These are phyloP conservation scores for Naganishia sp. DNA, from an alignment of 1,284 basidiomycete species.

Conservation along the genomic window DNA sequence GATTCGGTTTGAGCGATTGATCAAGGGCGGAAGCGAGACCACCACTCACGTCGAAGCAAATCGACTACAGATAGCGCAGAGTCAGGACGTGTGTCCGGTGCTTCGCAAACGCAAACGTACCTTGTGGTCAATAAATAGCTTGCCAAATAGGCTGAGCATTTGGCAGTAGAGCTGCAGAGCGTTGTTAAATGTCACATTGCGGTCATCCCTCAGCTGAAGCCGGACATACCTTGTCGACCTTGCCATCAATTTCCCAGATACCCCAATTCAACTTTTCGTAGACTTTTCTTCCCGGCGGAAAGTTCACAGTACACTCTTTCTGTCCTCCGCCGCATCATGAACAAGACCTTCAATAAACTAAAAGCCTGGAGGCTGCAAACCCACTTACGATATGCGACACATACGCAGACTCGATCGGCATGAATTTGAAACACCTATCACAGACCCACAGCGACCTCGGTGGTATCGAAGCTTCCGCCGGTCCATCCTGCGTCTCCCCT, in stretches of 20 bases:
- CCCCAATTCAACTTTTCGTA: slow-evolving; percentile 86
- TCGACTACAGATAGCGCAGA: slow-evolving; percentile 58
- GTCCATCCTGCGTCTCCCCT: background rate
- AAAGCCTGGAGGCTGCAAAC: background rate
- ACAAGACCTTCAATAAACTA: background rate
- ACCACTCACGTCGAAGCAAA: slow-evolving; percentile 76
- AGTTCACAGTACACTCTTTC: slow-evolving; percentile 69
- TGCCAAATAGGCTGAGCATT: slow-evolving; percentile 91
- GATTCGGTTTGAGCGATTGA: background rate
- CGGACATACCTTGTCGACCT: slow-evolving; percentile 68
- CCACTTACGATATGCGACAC: slow-evolving; percentile 70
- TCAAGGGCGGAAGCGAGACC: background rate
- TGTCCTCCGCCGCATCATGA: slow-evolving; percentile 45
- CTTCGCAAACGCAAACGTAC: slow-evolving; percentile 36
- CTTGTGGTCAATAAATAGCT: slow-evolving; percentile 98
- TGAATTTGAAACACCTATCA: slow-evolving; percentile 90
- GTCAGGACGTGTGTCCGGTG: background rate
- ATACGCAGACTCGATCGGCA: slow-evolving; percentile 71
- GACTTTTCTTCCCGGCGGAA: slow-evolving; percentile 86
- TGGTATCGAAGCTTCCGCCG: background rate
- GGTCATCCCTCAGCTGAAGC: background rate
- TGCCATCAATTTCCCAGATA: slow-evolving; percentile 96
- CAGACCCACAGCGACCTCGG: slow-evolving; percentile 47
- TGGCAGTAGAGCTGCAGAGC: slow-evolving; percentile 81
- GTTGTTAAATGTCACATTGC: background rate